Evolutionary conservation across 2,329 filamentous ascomycete species (phyloP).

Genomic region (Cercospora sp.): DNA sequence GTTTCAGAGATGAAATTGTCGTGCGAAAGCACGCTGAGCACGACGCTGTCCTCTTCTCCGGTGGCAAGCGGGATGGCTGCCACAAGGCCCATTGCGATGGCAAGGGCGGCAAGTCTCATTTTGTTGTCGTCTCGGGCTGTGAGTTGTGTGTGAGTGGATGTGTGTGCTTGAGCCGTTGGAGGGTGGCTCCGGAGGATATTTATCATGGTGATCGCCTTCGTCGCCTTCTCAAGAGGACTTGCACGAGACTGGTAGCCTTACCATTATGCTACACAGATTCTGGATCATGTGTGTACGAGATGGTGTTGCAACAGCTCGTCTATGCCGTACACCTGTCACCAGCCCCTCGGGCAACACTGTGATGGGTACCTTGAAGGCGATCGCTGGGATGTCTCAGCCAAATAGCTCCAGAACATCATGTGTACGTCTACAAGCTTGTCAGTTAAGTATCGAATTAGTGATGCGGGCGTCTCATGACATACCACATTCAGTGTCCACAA

Average conservation of each 20-base stretch:
- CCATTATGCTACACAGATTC: not conserved
- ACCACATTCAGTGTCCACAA: constrained; percentile 29
- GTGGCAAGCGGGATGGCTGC: not conserved
- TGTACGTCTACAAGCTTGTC: constrained; percentile 11
- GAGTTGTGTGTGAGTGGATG: not conserved
- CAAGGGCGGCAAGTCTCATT: not conserved
- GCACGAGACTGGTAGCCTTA: not conserved
- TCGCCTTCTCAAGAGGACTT: not conserved
- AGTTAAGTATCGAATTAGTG: not conserved
- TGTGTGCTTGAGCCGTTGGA: not conserved
- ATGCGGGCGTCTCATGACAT: constrained; percentile 1
- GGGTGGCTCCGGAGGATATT: not conserved
- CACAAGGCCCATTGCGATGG: not conserved
- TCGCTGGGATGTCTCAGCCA: not conserved
- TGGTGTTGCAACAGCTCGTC: constrained; percentile 9
- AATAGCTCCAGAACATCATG: not conserved
- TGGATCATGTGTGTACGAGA: not conserved
- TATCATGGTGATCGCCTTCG: not conserved
- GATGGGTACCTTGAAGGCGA: not conserved
- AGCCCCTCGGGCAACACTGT: not conserved
- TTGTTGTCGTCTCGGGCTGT: not conserved
- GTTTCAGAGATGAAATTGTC: constrained; percentile 5
- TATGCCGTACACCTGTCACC: constrained; percentile 5
- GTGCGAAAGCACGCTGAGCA: not conserved
- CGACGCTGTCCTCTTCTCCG: not conserved